These are phyloP conservation scores for Globisporangium spiculum DNA, from an alignment of 352 stramenopile species.

Conservation along the genomic window DNA sequence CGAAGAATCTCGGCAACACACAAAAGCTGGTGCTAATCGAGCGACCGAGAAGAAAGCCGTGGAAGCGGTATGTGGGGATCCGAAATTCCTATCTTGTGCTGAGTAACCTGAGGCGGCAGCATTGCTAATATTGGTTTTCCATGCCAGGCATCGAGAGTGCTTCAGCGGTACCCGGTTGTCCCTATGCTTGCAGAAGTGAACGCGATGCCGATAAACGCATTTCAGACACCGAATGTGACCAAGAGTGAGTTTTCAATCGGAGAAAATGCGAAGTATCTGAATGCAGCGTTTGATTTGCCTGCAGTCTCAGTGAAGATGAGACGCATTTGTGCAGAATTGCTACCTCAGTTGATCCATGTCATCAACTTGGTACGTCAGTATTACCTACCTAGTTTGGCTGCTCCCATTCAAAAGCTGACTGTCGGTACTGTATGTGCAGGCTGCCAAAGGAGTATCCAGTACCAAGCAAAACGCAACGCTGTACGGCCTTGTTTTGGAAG, in stretches of 20 bases:
- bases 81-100: not conserved
- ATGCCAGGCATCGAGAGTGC: conserved; percentile 36
- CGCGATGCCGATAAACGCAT: conserved; percentile 33
- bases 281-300: conserved; percentile 30
- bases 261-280: conserved; percentile 21
- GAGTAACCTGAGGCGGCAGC: not conserved
- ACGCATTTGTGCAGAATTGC: conserved; percentile 28
- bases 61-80: conserved; percentile 34
- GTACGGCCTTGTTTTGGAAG: conserved; percentile 29
- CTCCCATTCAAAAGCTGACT: not conserved
- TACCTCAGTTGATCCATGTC: conserved; percentile 34
- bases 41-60: conserved; percentile 52
- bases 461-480: conserved; percentile 26
- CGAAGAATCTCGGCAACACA: conserved; percentile 22
- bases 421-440: not conserved
- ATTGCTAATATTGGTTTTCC: not conserved
- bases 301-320: conserved; percentile 26
- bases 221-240: conserved; percentile 16
- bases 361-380: conserved; percentile 37
- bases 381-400: not conserved
- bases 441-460: not conserved
- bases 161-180: conserved; percentile 43
- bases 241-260: conserved; percentile 18
- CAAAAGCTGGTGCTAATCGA: conserved; percentile 26
- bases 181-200: conserved; percentile 51